A percentile compares a stretch with the other conserved stretches of the same genome.
Evolutionary conservation across 2,329 filamentous ascomycete species (phyloP).

Genomic region (Nakataea oryzae): DNA sequence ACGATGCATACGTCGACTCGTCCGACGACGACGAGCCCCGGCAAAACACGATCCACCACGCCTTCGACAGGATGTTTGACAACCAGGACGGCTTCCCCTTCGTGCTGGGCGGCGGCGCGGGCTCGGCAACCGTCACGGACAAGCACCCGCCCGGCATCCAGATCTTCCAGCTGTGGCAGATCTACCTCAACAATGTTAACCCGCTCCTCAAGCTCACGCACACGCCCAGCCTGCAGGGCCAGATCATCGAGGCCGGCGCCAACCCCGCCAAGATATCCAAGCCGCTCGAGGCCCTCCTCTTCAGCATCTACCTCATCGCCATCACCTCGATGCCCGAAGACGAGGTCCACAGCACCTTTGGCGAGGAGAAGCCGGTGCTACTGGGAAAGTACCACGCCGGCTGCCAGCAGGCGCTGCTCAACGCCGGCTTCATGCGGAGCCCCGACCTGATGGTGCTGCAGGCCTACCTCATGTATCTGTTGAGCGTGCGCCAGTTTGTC

Average conservation of each 20-base stretch:
- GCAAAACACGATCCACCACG: constrained; percentile 44
- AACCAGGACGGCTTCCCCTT: constrained; percentile 48
- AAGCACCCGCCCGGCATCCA: constrained; percentile 45
- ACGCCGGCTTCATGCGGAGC: constrained; percentile 55
- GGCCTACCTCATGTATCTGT: constrained; percentile 54
- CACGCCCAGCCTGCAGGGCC: constrained; percentile 52
- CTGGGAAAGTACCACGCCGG: constrained; percentile 44
- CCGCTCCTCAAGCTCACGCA: constrained; percentile 60
- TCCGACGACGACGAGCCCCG: constrained; percentile 45
- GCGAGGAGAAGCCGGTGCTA: constrained; percentile 39
- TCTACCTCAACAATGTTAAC: constrained; percentile 60
- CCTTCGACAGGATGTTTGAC: constrained; percentile 49
- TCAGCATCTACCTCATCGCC: constrained; percentile 51
- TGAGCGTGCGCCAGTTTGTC: constrained; percentile 45
- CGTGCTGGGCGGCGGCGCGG: constrained; percentile 31
- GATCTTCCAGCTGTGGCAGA: constrained; percentile 57
- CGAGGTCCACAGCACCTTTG: constrained; percentile 40
- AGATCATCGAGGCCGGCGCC: constrained; percentile 51
- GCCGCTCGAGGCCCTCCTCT: constrained; percentile 57
- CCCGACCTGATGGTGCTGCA: constrained; percentile 57
- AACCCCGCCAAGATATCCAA: constrained; percentile 42
- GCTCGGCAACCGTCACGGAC: constrained; percentile 29
- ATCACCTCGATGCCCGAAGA: constrained; percentile 46
- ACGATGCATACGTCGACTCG: background rate
- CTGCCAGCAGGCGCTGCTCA: constrained; percentile 54